Conservation (phyloP, 202 grass and related monocot genomes). For the Cymbopogon flexuosus region DNA sequence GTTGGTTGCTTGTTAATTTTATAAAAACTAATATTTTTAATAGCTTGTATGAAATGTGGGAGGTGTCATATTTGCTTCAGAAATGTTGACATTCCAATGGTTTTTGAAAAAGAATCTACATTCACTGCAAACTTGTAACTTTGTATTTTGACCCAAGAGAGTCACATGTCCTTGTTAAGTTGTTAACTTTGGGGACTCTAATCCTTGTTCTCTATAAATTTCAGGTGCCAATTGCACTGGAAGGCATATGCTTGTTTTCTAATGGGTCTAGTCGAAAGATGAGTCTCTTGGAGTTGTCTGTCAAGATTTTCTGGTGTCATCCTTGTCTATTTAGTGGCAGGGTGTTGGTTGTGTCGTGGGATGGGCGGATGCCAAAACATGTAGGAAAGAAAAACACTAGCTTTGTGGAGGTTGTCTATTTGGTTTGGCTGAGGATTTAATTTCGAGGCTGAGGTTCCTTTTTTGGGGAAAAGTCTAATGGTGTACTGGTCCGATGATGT, state of each 20-base stretch:
- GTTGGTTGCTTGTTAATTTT: not conserved
- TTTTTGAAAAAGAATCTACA: not conserved
- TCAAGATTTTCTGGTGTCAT: not conserved
- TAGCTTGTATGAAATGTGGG: not conserved
- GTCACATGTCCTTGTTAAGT: not conserved
- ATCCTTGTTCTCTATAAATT: constrained; percentile 11
- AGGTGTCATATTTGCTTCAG: constrained; percentile 3
- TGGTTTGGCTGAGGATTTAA: constrained; percentile 18
- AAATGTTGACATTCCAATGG: not conserved
- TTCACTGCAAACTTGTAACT: not conserved
- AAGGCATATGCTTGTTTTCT: not conserved
- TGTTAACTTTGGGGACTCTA: not conserved
- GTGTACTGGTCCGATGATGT: not conserved
- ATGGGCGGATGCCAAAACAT: constrained; percentile 15
- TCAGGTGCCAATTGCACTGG: constrained; percentile 15
- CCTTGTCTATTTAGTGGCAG: constrained; percentile 8
- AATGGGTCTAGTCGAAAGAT: constrained; percentile 24
- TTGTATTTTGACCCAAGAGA: not conserved
- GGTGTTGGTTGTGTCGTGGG: constrained; percentile 18
- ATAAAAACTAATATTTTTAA: not conserved
- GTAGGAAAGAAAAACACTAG: constrained; percentile 4
- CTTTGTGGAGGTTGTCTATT: constrained; percentile 20
- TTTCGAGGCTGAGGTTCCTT: constrained; percentile 20
- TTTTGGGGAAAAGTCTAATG: not conserved
- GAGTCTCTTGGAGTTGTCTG: constrained; percentile 24